Evolutionary conservation across 73 alveolate genomes (phyloP).

Genomic region (Tetrahymena elliotti): DNA sequence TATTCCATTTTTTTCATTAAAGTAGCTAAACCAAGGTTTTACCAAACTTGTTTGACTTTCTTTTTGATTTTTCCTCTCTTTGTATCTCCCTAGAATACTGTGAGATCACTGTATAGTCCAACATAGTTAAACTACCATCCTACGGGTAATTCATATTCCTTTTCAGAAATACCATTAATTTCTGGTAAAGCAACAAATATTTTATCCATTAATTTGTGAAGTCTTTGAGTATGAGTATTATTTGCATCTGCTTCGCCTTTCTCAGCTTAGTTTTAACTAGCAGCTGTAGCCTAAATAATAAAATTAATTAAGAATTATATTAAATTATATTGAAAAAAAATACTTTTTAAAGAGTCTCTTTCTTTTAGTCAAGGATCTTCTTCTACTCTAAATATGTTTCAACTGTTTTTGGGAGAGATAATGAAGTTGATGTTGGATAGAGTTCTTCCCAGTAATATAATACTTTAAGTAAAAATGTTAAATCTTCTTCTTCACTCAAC

Average conservation of each 20-base stretch:
- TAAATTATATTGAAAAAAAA: neutral
- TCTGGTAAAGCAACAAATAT: conserved; percentile 34
- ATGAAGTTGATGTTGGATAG: conserved; percentile 18
- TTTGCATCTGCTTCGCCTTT: neutral
- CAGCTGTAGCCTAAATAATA: neutral
- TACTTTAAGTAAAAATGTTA: conserved; percentile 14
- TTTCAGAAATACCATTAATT: neutral
- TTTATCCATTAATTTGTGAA: conserved; percentile 26
- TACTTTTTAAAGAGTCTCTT: neutral
- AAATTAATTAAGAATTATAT: neutral
- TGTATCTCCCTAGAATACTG: conserved; percentile 7
- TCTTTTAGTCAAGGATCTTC: conserved; percentile 18
- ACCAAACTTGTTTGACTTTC: conserved; percentile 28
- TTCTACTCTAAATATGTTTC: conserved; percentile 7
- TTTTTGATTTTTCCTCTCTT: conserved; percentile 34
- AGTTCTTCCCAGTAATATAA: conserved; percentile 41
- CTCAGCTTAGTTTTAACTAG: neutral
- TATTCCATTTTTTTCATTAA: conserved; percentile 17
- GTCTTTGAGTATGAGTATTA: neutral
- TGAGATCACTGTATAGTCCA: conserved; percentile 17
- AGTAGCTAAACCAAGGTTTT: neutral
- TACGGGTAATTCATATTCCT: neutral
- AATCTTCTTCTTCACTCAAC: conserved; percentile 29
- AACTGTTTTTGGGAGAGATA: conserved; percentile 2
- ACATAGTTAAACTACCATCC: conserved; percentile 41